Base-by-base conservation (phyloP, 2,329 filamentous ascomycete genomes). In the Akanthomyces dipterigenus region DNA sequence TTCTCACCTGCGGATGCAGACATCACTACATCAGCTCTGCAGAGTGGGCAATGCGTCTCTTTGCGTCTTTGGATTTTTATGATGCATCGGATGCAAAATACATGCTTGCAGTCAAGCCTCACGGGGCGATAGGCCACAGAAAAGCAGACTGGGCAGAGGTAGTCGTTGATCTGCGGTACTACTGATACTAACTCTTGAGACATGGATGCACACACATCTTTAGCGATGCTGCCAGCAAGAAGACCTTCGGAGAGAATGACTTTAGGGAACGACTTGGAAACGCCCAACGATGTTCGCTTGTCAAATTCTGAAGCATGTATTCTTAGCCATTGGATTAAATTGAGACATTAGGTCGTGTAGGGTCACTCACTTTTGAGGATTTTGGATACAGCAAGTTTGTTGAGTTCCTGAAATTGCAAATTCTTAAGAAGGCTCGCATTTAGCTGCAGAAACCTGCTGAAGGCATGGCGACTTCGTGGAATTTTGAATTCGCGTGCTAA, bases 21-120 rank as follows among this genome's bases (percentile, higher is more conserved):
- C 76, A 90, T 81, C 12, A 96, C 84, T 0, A 87, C 88, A 62
- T 87, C 82, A 20, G 84, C 82, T 62, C 92, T 82, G 71, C 91
- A 96, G 59, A 95, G 77, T 0, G 91, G 91, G 69, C 91, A 96
- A 56, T 84, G 78, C 42, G 82, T 81, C 69, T 89, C 86, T 63
- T 81, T 80, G 43, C 85, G 83, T 50, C 86, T 84, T 71, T 95
- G 91, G 76, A 96, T 85, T 67, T 90, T 86, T 64, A 96, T 86
- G 54, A 93, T 80, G 70, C 91, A 96, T 3, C 89, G 82, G 61
- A 95, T 93, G 75, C 91, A 96, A 70, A 93, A 93, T 16, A 93
- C 77, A 66, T 95, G 90, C 31, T 82, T 77, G 72, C 91, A 96
- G 16, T 82, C 80, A 38, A 96, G 78, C 26, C 87, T 84, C n/a